Evolutionary conservation across 192 early-diverging fungal species (phyloP).

Genomic region (Podila clonocystis): DNA sequence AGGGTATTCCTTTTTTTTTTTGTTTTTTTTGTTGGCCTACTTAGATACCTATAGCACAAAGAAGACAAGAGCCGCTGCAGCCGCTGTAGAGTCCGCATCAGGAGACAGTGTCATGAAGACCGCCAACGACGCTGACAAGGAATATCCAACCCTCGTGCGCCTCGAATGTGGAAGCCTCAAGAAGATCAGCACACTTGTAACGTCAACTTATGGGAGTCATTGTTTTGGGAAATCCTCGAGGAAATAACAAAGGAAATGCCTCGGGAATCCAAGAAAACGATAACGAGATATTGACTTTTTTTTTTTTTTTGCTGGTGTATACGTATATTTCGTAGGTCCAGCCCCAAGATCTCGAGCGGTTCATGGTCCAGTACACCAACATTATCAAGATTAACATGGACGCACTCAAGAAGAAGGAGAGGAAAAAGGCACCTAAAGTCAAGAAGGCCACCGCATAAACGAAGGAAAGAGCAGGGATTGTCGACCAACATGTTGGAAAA

Average conservation of each 20-base stretch:
- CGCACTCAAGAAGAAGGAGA: conserved; percentile 49
- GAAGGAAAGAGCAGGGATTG: background rate
- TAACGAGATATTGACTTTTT: no score
- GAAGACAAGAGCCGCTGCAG: conserved; percentile 30
- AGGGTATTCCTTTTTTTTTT: background rate
- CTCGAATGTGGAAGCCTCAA: conserved; percentile 30
- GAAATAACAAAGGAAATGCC: no score
- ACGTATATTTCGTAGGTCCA: no score
- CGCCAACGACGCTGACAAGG: conserved; percentile 27
- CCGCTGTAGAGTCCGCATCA: conserved; percentile 19
- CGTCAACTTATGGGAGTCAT: background rate
- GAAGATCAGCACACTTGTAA: conserved; percentile 44
- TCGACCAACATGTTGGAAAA: background rate
- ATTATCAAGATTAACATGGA: conserved; percentile 51
- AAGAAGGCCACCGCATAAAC: conserved; percentile 39
- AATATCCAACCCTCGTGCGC: conserved; percentile 43
- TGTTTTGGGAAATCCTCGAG: no score
- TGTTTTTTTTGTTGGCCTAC: no score
- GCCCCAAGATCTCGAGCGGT: conserved; percentile 48
- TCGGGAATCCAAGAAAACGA: no score
- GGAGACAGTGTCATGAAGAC: conserved; percentile 28
- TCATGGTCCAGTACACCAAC: conserved; percentile 52
- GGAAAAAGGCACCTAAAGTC: conserved; percentile 47
- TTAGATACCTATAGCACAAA: conserved; percentile 35
- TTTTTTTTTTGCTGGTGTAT: no score